These are phyloP conservation scores for Zymoseptoria passerinii DNA, from an alignment of 2,329 filamentous ascomycete genomes.

Conservation along the genomic window DNA sequence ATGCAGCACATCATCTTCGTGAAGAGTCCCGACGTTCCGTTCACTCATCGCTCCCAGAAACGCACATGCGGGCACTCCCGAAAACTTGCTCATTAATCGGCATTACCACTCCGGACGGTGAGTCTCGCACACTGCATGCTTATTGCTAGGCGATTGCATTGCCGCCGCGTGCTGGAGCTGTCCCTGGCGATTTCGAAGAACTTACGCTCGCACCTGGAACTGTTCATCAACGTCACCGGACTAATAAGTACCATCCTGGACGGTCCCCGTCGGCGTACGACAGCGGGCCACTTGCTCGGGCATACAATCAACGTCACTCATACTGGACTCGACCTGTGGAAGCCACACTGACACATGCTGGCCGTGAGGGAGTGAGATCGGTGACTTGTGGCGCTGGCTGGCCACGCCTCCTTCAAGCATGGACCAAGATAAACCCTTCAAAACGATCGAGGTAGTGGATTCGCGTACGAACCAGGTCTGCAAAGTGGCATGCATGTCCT, in stretches of 20 bases:
- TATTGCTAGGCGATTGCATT: slow-evolving; percentile 7
- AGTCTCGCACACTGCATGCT: slow-evolving; percentile 12
- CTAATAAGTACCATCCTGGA: not conserved
- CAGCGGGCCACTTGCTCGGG: not conserved
- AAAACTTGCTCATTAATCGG: slow-evolving; percentile 19
- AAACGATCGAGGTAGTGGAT: slow-evolving; percentile 30
- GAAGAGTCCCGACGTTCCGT: not conserved
- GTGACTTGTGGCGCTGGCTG: not conserved
- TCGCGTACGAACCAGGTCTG: slow-evolving; percentile 25
- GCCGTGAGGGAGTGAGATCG: not conserved
- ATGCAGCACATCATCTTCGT: not conserved
- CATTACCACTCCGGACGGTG: slow-evolving; percentile 8
- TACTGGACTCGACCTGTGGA: not conserved
- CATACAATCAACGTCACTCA: not conserved
- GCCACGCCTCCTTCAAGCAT: slow-evolving; percentile 5
- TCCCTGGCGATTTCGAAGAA: not conserved
- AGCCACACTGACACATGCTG: not conserved
- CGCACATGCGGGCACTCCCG: slow-evolving; percentile 1
- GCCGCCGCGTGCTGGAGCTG: slow-evolving; percentile 11
- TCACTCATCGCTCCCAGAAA: not conserved
- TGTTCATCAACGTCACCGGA: not conserved
- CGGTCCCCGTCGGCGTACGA: not conserved
- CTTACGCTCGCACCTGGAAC: not conserved
- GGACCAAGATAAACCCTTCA: slow-evolving; percentile 29
- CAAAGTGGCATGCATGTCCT: slow-evolving; percentile 31